phyloP scores from a whole-genome alignment of 805 yeast species.

The Tetrapisispora nanseiensis region DNA sequence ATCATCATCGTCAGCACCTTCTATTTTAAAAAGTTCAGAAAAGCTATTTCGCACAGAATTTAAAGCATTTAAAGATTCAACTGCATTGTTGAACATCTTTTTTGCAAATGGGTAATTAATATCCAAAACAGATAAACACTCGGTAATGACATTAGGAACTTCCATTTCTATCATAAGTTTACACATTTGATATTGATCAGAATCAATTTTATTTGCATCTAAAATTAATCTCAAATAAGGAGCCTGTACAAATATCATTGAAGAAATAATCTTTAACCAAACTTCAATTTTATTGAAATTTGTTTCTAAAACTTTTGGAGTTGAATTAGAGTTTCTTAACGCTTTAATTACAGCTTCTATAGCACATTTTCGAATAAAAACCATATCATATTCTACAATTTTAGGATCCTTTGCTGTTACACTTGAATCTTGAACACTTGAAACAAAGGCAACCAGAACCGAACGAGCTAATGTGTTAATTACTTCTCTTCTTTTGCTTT shows the following conservation, averaged over 20 bases:
- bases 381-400: constrained; percentile 56
- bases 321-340: constrained; percentile 39
- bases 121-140: constrained; percentile 56
- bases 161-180: constrained; percentile 60
- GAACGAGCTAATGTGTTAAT: constrained; percentile 55
- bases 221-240: constrained; percentile 33
- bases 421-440: constrained; percentile 44
- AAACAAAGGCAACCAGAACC: constrained; percentile 51
- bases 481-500: constrained; percentile 42
- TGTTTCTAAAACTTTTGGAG: constrained; percentile 17
- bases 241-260: constrained; percentile 23
- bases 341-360: constrained; percentile 58
- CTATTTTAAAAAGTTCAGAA: constrained; percentile 50
- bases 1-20: constrained; percentile 47
- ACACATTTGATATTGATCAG: constrained; percentile 56
- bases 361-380: constrained; percentile 62
- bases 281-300: constrained; percentile 24
- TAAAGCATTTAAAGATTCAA: constrained; percentile 48
- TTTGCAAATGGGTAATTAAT: constrained; percentile 62
- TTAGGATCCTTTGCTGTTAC: constrained; percentile 35
- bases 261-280: constrained; percentile 25
- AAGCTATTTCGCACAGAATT: constrained; percentile 48
- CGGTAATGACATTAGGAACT: constrained; percentile 47
- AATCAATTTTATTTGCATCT: constrained; percentile 39
- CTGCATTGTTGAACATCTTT: constrained; percentile 45